Percentiles rank a stretch among this genome's conserved stretches.
Evolutionary conservation across 805 yeast genomes (phyloP).

Genomic region (Metschnikowia picachoensis): DNA sequence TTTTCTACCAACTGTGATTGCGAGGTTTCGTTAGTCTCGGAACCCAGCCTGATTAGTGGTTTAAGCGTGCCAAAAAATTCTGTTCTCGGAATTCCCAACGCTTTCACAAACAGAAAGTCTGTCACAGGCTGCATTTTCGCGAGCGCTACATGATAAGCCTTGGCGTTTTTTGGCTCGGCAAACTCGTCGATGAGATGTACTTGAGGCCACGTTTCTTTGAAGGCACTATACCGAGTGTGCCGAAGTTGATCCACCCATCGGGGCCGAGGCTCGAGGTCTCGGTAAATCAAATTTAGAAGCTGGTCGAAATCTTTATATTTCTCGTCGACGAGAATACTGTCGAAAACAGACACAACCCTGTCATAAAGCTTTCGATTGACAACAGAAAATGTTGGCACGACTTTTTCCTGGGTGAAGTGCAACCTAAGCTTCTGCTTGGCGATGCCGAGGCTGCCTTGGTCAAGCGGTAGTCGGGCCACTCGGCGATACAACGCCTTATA

Average conservation of each 20-base stretch:
- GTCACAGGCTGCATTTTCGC: slow-evolving; percentile 5
- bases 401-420: slow-evolving; percentile 11
- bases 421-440: slow-evolving; percentile 14
- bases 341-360: slow-evolving; percentile 15
- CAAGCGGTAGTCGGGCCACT: slow-evolving; percentile 31
- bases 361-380: slow-evolving; percentile 14
- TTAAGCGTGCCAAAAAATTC: neutral
- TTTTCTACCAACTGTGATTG: slow-evolving; percentile 8
- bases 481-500: slow-evolving; percentile 25
- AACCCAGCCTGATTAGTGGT: neutral
- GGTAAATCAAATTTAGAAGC: slow-evolving; percentile 30
- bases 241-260: slow-evolving; percentile 23
- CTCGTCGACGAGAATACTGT: slow-evolving; percentile 28
- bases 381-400: slow-evolving; percentile 11
- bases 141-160: slow-evolving; percentile 18
- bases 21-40: neutral
- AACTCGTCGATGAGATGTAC: slow-evolving; percentile 31
- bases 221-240: slow-evolving; percentile 18
- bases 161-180: slow-evolving; percentile 11
- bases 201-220: slow-evolving; percentile 32
- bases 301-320: slow-evolving; percentile 21
- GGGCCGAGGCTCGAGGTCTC: slow-evolving; percentile 8
- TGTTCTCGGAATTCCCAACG: slow-evolving; percentile 4
- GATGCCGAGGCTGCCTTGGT: slow-evolving; percentile 9
- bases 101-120: slow-evolving; percentile 12